Base-by-base conservation (phyloP, 2,329 filamentous ascomycete species). In the Lasiodiplodia theobromae region DNA sequence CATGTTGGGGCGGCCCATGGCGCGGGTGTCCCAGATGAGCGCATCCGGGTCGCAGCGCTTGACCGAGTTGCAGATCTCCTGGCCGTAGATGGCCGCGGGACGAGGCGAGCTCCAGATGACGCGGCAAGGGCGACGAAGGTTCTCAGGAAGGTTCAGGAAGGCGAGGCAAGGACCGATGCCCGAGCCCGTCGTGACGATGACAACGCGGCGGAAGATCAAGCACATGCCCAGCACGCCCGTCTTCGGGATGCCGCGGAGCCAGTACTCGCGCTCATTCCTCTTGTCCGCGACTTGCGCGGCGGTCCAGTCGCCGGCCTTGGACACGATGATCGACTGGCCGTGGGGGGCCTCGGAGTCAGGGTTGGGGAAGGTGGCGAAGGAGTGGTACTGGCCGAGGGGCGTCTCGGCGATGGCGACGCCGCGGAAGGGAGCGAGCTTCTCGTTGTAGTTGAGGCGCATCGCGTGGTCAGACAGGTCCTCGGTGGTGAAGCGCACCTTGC, bases 381-480 rank as follows among this genome's bases (percentile, higher is more conserved):
- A 76, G 62, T 80, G 78, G 77, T 77, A 80, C 70, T 80, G 77
- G 8, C 63, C 54, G 4, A 77, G 68, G 0, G 78, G 78, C 0
- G 71, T 70, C 8, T 71, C 70, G 1, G 76, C 77, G 10, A 80
- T 75, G 11, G 69, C 72, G 0, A 80, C 67, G 25, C 75, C 77
- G 18, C 74, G 75, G 72, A 79, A 77, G n/a, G 73, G 74, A 0
- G 71, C 8, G 37, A 78, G 66, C 14, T 31, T 60, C 49, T 77
- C 68, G 6, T 72, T 69, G 69, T 76, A 77, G 75, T 91, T 87
- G 23, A 96, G 86, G 51, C 89, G 87, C 37, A 92, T 82, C 49
- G 92, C 92, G 79, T 94, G 92, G 25, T 85, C 77, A 0, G 92
- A 95, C 21, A 96, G 87, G 3, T 85, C 81, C 74, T 93, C 89